Evolutionary conservation across 2,329 filamentous ascomycete genomes (phyloP).

Genomic region (Metarhizium rileyi): DNA sequence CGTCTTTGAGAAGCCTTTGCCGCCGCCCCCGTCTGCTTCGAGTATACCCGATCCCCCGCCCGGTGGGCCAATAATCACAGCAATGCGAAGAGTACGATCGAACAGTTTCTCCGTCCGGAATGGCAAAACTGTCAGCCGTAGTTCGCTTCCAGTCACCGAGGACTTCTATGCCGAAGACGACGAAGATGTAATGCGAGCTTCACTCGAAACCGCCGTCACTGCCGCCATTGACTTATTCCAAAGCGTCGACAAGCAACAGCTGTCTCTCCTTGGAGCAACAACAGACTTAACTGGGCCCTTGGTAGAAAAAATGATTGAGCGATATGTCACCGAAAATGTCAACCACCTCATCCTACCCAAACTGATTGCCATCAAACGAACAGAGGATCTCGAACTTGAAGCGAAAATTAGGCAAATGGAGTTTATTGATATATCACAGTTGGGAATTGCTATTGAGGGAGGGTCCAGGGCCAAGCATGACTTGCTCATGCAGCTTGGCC

Average conservation of each 20-base stretch:
- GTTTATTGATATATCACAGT: conserved; percentile 85
- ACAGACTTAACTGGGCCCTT: conserved; percentile 88
- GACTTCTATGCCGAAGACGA: conserved; percentile 76
- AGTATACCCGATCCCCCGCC: conserved; percentile 49
- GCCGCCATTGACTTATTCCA: conserved; percentile 94
- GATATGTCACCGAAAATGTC: conserved; percentile 87
- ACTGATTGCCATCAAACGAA: conserved; percentile 64
- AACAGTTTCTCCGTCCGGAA: conserved; percentile 32
- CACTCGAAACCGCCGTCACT: conserved; percentile 85
- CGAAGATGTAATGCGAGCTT: conserved; percentile 80
- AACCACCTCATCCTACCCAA: conserved; percentile 83
- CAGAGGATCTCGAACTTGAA: conserved; percentile 81
- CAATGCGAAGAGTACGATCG: conserved; percentile 45
- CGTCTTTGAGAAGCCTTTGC: conserved; percentile 76
- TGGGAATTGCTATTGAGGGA: conserved; percentile 78
- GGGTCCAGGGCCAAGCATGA: conserved; percentile 72
- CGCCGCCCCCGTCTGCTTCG: conserved; percentile 57
- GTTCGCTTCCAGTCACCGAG: conserved; percentile 42
- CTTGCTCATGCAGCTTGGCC: conserved; percentile 63
- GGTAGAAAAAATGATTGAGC: conserved; percentile 89
- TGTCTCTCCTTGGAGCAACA: conserved; percentile 82
- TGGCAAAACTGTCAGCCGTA: conserved; percentile 21
- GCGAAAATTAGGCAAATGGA: conserved; percentile 88
- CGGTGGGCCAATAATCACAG: conserved; percentile 45
- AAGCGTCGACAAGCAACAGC: conserved; percentile 86